A percentile compares a stretch with the other conserved stretches of the same genome.
Evolutionary conservation across 2,329 filamentous ascomycete genomes (phyloP).

Genomic region (Xylaria sp.): DNA sequence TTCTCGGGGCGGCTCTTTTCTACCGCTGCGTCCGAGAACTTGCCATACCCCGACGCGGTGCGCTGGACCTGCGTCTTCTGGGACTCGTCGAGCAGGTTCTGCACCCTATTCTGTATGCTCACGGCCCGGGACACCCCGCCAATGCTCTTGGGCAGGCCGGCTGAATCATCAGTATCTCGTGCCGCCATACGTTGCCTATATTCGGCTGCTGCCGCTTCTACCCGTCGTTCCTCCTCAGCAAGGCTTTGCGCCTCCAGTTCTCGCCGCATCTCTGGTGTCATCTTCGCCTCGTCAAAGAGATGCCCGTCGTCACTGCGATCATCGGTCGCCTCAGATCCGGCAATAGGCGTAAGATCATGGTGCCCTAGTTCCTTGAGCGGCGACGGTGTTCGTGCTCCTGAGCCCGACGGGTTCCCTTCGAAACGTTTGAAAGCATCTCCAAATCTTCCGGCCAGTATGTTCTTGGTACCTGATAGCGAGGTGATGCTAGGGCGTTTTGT

Average conservation of each 20-base stretch:
- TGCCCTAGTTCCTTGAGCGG: conserved; percentile 52
- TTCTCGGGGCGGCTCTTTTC: conserved; percentile 43
- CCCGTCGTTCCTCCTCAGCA: conserved; percentile 85
- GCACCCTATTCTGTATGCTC: conserved; percentile 91
- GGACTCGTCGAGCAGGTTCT: conserved; percentile 80
- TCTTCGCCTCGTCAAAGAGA: conserved; percentile 64
- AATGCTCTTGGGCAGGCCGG: conserved; percentile 55
- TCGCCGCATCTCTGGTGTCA: conserved; percentile 85
- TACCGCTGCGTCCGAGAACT: conserved; percentile 67
- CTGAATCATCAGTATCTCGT: conserved; percentile 49
- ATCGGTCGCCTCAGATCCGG: conserved; percentile 74
- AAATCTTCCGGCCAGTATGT: conserved; percentile 83
- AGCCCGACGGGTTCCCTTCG: conserved; percentile 57
- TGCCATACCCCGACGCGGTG: conserved; percentile 88
- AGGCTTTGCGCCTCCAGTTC: conserved; percentile 84
- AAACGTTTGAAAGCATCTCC: conserved; percentile 94
- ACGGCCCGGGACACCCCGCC: conserved; percentile 68
- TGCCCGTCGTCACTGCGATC: conserved; percentile 68
- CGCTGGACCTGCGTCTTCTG: conserved; percentile 62
- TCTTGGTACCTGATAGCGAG: conserved; percentile 74
- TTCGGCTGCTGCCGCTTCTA: conserved; percentile 85
- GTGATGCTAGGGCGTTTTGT: conserved; percentile 75
- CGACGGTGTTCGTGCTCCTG: conserved; percentile 49
- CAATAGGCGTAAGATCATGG: conserved; percentile 68
- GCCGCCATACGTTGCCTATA: conserved; percentile 76